A percentile compares a stretch with the other conserved stretches of the same genome.
These are phyloP conservation scores for Jackrogersella minutella DNA, from an alignment of 495 filamentous ascomycete genomes.

Conservation along the genomic window DNA sequence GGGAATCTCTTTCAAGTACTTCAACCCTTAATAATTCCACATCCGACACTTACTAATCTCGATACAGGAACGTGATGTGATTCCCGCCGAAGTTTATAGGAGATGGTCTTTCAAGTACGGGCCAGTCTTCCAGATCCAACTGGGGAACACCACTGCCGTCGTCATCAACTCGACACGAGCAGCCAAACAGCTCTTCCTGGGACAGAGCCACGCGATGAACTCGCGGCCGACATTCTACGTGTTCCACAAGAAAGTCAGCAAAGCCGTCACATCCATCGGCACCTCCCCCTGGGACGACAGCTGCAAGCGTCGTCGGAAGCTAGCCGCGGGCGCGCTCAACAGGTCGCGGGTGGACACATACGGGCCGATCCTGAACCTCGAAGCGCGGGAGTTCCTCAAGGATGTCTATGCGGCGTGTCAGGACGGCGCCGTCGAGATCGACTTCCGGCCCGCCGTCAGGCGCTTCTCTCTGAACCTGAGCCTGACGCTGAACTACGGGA, in stretches of 20 bases:
- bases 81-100: slow-evolving; percentile 34
- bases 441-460: slow-evolving; percentile 72
- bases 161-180: slow-evolving; percentile 76
- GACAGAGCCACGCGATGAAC: slow-evolving; percentile 73
- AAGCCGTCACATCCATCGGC: slow-evolving; percentile 75
- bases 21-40: slow-evolving; percentile 57
- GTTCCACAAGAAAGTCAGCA: slow-evolving; percentile 75
- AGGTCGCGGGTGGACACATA: slow-evolving; percentile 70
- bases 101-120: slow-evolving; percentile 69
- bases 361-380: slow-evolving; percentile 77
- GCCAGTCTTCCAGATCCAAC: slow-evolving; percentile 71
- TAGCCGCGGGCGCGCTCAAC: slow-evolving; percentile 75
- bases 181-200: slow-evolving; percentile 74
- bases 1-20: slow-evolving; percentile 69
- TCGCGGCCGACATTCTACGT: slow-evolving; percentile 75
- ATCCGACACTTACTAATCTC: slow-evolving; percentile 11
- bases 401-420: slow-evolving; percentile 67
- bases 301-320: slow-evolving; percentile 74
- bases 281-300: slow-evolving; percentile 79
- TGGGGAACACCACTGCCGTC: slow-evolving; percentile 72
- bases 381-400: slow-evolving; percentile 69
- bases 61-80: slow-evolving; percentile 15
- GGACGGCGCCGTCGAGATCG: slow-evolving; percentile 65
- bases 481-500: slow-evolving; percentile 72
- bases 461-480: slow-evolving; percentile 72